Conservation (phyloP, 768 basidiomycete genomes). For the Hericium alpestre region DNA sequence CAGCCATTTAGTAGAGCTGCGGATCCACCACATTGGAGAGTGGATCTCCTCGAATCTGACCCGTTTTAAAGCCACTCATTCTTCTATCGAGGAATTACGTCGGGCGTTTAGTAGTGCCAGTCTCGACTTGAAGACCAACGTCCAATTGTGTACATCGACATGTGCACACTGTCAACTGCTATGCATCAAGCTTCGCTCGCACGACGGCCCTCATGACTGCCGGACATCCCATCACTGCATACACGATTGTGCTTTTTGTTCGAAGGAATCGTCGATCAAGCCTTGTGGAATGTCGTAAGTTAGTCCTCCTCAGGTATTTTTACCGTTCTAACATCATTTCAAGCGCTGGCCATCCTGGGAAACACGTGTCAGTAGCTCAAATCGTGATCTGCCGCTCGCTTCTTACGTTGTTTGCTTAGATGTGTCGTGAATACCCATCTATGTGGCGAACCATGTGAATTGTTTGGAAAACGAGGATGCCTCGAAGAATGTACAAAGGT, state of each 20-base stretch:
- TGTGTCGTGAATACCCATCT: conserved; percentile 41
- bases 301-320: not conserved
- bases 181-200: conserved; percentile 36
- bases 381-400: not conserved
- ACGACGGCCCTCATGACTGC: conserved; percentile 40
- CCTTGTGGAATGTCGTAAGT: conserved; percentile 40
- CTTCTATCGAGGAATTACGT: conserved; percentile 34
- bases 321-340: not conserved
- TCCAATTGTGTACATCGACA: conserved; percentile 38
- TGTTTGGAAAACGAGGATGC: conserved; percentile 40
- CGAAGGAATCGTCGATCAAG: conserved; percentile 22
- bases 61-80: conserved; percentile 34
- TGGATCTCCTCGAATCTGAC: conserved; percentile 43
- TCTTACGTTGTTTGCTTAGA: conserved; percentile 20
- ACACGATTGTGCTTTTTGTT: conserved; percentile 32
- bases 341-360: conserved; percentile 53
- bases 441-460: conserved; percentile 41
- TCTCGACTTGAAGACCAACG: conserved; percentile 34
- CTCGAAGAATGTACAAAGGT: conserved; percentile 41
- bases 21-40: conserved; percentile 35
- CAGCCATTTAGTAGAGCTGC: conserved; percentile 26
- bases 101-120: conserved; percentile 31
- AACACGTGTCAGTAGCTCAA: conserved; percentile 35
- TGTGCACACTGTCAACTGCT: conserved; percentile 39
- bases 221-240: conserved; percentile 37